Evolutionary conservation across 108 stramenopile genomes (phyloP).

Genomic region (Cyclotella sp.): DNA sequence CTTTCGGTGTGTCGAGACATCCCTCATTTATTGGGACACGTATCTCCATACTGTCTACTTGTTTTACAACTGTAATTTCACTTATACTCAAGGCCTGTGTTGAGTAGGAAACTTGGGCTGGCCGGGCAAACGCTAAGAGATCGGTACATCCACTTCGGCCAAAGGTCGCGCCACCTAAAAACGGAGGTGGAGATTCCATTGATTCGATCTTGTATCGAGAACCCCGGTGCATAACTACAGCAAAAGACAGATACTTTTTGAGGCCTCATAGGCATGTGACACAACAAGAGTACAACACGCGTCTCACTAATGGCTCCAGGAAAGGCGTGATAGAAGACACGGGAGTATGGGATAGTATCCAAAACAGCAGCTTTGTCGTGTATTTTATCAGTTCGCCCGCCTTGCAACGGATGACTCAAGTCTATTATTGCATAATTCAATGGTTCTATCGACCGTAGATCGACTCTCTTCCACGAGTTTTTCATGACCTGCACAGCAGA

Average conservation of each 20-base stretch:
- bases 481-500: slow-evolving; percentile 44
- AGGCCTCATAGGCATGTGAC: neutral
- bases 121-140: slow-evolving; percentile 76
- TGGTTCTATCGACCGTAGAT: slow-evolving; percentile 83
- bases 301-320: slow-evolving; percentile 88
- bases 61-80: slow-evolving; percentile 82
- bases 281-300: slow-evolving; percentile 35
- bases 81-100: slow-evolving; percentile 78
- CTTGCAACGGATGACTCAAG: slow-evolving; percentile 74
- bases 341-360: slow-evolving; percentile 81
- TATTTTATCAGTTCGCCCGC: slow-evolving; percentile 65
- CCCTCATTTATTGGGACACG: neutral
- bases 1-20: neutral
- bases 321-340: slow-evolving; percentile 86
- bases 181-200: slow-evolving; percentile 78
- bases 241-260: neutral
- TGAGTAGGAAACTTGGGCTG: slow-evolving; percentile 63
- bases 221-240: slow-evolving; percentile 4
- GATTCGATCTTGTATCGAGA: slow-evolving; percentile 69
- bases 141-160: slow-evolving; percentile 50
- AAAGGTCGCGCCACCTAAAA: slow-evolving; percentile 47
- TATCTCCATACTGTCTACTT: slow-evolving; percentile 58
- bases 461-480: slow-evolving; percentile 74
- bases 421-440: slow-evolving; percentile 80
- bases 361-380: slow-evolving; percentile 70